Base-by-base conservation (phyloP, 108 stramenopile species). In the Schizochytrium sp. region DNA sequence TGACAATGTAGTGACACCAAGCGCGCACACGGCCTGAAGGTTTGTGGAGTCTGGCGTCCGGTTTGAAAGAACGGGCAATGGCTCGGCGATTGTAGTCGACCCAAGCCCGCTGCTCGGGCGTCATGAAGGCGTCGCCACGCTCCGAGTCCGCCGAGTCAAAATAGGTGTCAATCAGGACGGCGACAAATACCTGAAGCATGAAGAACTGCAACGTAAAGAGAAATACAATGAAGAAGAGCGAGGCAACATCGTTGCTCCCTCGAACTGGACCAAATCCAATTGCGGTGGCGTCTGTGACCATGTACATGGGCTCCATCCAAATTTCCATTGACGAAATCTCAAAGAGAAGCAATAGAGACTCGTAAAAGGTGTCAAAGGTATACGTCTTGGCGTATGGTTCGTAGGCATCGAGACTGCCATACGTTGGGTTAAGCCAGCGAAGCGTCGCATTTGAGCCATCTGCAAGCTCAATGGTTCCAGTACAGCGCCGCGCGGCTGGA, bases 151-250 rank as follows among this genome's bases (percentile, higher is more conserved):
- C 92, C 58, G 94, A 63, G 69, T 88, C 91, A 48, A 92, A 88
- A 92, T 95, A 96, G 60, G 93, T 92, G 89, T 95, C 93, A 60
- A 95, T 92, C 72, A 95, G 92, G 18, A 95, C 93, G 5, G 94
- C 95, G 12, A 95, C 95, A 89, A 96, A 95, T 18, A 95, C 91
- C 87, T 96, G 93, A 72, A 95, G 88, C 53, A 95, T 90, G 90
- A 96, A 95, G 92, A 95, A 95, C 28, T 92, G 72, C 23, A 94
- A 92, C 25, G 95, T 55, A 25, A 95, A 60, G 43, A 95, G 87
- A 89, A 94, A 95, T 6, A 91, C 5, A 69, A 95, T 87, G 87
- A 95, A 96, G 88, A 90, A 94, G 55, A 88, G 47, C 60, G 55
- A 58, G n/a, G 34, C 55, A 8, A 41, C 5, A 29, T 69, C 44